Evolutionary conservation across 2,329 filamentous ascomycete species (phyloP), one percentile per base, ranked within the genome.

Genomic region (Arthrobotrys iridis): DNA sequence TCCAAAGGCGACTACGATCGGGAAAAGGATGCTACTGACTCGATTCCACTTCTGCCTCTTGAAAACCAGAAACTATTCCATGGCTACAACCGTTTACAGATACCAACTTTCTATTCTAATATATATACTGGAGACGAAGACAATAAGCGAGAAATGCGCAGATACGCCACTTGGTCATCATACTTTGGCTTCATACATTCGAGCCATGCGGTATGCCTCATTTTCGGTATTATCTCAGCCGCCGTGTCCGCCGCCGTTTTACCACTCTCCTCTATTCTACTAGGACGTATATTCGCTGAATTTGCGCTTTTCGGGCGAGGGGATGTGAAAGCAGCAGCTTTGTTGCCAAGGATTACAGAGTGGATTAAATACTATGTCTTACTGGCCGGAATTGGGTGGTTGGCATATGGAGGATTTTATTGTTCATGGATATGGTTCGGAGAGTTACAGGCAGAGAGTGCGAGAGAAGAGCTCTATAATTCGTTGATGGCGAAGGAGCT

Each of bases 351-450:
- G 1, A 85, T 92, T 0, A 85, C 86, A 0, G 84, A 81, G 43
- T 90, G 88, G 83, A 89, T 68, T 8, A 67, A 63, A 33, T 75
- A 64, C 20, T 75, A 75, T 63, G 82, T 88, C 0, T 85, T 84
- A 0, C 81, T 97, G 0, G 92, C 90, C 0, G 81, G 84, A 0
- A 86, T 83, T 0, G 89, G 87, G 50, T 94, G 91, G 88, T 48
- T 93, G 0, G 82, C 89, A 13, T 90, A 91, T 78, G 86, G 87
- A 2, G 80, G 86, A 1, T 91, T 92, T 78, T 89, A 93, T 78
- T 85, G 86, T 0, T 81, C 87, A 0, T 97, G 93, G 89, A 84
- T 94, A 28, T 81, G 87, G 0, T 95, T 95, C 81, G 92, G 93
- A 11, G 93, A 97, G 81, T 79, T 92, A 1, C 92, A 97, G 78